A percentile compares a stretch with the other conserved stretches of the same genome.
Evolutionary conservation across 805 yeast genomes (phyloP).

Genomic region (Candida wancherniae): DNA sequence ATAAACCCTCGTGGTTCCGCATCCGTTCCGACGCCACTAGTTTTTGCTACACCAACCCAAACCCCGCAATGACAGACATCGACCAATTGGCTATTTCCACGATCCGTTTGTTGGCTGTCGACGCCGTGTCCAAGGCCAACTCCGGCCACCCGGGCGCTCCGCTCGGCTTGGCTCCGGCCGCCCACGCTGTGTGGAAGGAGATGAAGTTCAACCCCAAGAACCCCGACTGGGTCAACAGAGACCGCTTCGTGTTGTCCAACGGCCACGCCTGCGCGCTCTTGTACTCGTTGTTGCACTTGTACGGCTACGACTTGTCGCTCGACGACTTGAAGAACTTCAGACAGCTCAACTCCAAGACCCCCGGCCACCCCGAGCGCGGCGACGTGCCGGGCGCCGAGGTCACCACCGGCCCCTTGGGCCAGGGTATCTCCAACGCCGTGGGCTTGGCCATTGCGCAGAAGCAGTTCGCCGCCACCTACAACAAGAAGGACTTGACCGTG

Average conservation of each 20-base stretch:
- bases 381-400: slow-evolving; percentile 93
- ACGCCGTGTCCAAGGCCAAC: slow-evolving; percentile 81
- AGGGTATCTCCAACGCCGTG: slow-evolving; percentile 93
- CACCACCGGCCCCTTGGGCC: slow-evolving; percentile 98
- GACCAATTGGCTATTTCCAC: slow-evolving; percentile 79
- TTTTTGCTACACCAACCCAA: too few species aligned
- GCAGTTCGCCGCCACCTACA: slow-evolving; percentile 87
- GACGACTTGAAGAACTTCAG: slow-evolving; percentile 90
- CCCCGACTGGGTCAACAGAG: slow-evolving; percentile 92
- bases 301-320: slow-evolving; percentile 74
- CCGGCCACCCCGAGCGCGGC: slow-evolving; percentile 91
- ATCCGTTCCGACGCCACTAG: not conserved
- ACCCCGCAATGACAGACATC: slow-evolving; percentile 36
- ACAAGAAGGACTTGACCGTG: slow-evolving; percentile 74
- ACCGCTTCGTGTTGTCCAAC: slow-evolving; percentile 89
- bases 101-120: slow-evolving; percentile 84
- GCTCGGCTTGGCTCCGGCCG: slow-evolving; percentile 94
- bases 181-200: slow-evolving; percentile 78
- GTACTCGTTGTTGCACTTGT: slow-evolving; percentile 79
- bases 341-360: slow-evolving; percentile 84
- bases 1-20: slow-evolving; percentile 3
- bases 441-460: slow-evolving; percentile 95
- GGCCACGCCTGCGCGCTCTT: slow-evolving; percentile 94
- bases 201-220: slow-evolving; percentile 86
- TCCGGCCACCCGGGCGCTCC: slow-evolving; percentile 99